Evolutionary conservation across 805 yeast genomes (phyloP), one percentile per base, ranked within the genome.

Genomic region (Saturnispora mendoncae): DNA sequence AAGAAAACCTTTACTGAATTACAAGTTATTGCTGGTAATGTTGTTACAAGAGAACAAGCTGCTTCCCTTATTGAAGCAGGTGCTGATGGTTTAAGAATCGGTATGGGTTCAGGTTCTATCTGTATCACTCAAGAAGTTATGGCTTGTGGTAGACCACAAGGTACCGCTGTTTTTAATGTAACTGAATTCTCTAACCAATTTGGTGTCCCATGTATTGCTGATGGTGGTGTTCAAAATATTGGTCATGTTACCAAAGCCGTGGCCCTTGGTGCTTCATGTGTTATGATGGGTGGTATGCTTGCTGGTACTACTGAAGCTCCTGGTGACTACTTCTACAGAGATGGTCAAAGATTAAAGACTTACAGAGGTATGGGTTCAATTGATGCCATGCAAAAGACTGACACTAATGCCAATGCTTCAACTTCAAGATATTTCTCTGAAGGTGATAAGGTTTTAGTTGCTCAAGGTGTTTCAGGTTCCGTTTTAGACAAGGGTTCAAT

Each of bases 121-220:
- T 92, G 98, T 76, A 92, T 92, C 63, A 92, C 98, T 41, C 98
- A 92, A 72, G 98, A 92, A 71, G 98, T 92, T 46, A 92, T 92
- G 98, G 98, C 98, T 40, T 94, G 96, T 70, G 98, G 98, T 69
- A 87, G 98, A 76, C 98, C 98, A 47, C 98, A 92, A 73, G 98
- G 97, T 69, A 87, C 97, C 52, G 98, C 98, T 47, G 97, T 92
- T 42, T 88, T 77, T 74, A 81, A 78, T 52, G 98, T 92, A 42
- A 74, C 92, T 50, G 88, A 90, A 71, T 88, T 92, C 61, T 94
- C 97, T 52, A 81, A 80, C 67, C 76, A 79, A 64, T 92, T 90
- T 61, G 98, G 98, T 63, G 95, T 92, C 51, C 97, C 98, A 62
- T 84, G 95, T 68, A 87, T 92, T 56, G 98, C 98, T 52, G 98